Base-by-base conservation (phyloP, 345 rosid genomes). In the Aethionema arabicum region DNA sequence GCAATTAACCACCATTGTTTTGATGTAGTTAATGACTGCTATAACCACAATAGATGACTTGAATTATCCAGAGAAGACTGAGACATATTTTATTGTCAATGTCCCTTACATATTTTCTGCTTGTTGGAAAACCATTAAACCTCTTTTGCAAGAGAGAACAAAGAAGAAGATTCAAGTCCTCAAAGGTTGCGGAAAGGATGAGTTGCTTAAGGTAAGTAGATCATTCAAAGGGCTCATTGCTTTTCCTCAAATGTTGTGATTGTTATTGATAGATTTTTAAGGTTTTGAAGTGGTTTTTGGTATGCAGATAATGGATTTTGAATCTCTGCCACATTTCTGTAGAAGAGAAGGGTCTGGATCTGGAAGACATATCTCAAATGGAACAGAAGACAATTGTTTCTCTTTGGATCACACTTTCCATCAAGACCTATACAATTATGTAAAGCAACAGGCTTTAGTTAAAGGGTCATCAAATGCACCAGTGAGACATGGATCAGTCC, bases 41-140 rank as follows among this genome's bases (percentile, higher is more conserved):
- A 87, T 90, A 65, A 66, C 97, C 31, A 85, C 93, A 32, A 77
- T 88, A 15, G 99, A 90, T 65, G 99, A 95, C 79, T 74, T 86
- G 75, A 90, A 95, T 64, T 95, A 90, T 69, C 99, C 97, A 10
- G 99, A 95, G 85, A 95, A 83, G 87, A 83, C 97, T 0, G 82
- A 82, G 49, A 82, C 95, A 7, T 95, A 95, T 72, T 95, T 82
- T 65, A 78, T 90, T 32, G 99, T 90, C 61, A 95, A 95, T 60
- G 95, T 77, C 15, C 96, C 99, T 2, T 86, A 79, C 52, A 81
- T 95, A 72, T 95, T 95, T 69, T 86, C 90, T n/a, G 90, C 88
- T 35, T 88, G 95, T 76, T 84, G 95, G 97, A 84, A 87, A 95
- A 89, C 92, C 72, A 73, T 93, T 53, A 90, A 85, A 79, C 97